Percentiles rank a stretch among this genome's conserved stretches.
Evolutionary conservation across 2,329 filamentous ascomycete species (phyloP).

Genomic region (Monilinia polystroma): DNA sequence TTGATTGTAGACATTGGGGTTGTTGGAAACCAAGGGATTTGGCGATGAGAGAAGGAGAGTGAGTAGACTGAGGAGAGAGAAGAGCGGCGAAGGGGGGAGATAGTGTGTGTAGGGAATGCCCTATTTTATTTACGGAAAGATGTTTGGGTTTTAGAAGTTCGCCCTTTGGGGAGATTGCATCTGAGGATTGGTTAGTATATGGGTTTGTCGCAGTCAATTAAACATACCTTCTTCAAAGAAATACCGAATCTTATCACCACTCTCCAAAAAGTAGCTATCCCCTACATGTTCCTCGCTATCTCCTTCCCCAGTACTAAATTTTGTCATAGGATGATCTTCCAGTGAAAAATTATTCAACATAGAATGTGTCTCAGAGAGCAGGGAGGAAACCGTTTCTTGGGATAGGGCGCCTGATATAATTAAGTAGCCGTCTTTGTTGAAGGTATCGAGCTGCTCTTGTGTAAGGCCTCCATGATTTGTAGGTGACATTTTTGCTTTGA

Average conservation of each 20-base stretch:
- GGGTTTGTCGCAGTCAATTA: not conserved
- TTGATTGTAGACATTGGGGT: slow-evolving; percentile 74
- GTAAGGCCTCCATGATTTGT: slow-evolving; percentile 52
- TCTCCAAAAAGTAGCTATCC: slow-evolving; percentile 89
- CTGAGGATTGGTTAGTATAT: slow-evolving; percentile 42
- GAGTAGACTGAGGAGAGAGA: slow-evolving; percentile 45
- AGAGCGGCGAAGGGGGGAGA: slow-evolving; percentile 64
- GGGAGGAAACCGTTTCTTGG: slow-evolving; percentile 60
- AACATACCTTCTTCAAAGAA: slow-evolving; percentile 80
- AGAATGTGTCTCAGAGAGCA: slow-evolving; percentile 71
- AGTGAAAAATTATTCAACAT: slow-evolving; percentile 76
- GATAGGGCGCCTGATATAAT: slow-evolving; percentile 77
- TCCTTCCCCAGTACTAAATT: slow-evolving; percentile 82
- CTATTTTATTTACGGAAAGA: slow-evolving; percentile 85
- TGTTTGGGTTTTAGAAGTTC: slow-evolving; percentile 75
- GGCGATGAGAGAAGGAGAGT: slow-evolving; percentile 41
- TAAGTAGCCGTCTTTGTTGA: slow-evolving; percentile 84
- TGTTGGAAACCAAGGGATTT: slow-evolving; percentile 51
- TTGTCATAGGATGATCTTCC: slow-evolving; percentile 85
- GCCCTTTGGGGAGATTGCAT: slow-evolving; percentile 70
- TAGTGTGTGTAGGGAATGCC: slow-evolving; percentile 71
- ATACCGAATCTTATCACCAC: slow-evolving; percentile 89
- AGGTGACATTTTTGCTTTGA: slow-evolving; percentile 1
- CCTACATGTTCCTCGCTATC: slow-evolving; percentile 70
- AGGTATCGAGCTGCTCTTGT: slow-evolving; percentile 66